Conservation (phyloP, 2,329 filamentous ascomycete species). For the Ascochyta fabae region DNA sequence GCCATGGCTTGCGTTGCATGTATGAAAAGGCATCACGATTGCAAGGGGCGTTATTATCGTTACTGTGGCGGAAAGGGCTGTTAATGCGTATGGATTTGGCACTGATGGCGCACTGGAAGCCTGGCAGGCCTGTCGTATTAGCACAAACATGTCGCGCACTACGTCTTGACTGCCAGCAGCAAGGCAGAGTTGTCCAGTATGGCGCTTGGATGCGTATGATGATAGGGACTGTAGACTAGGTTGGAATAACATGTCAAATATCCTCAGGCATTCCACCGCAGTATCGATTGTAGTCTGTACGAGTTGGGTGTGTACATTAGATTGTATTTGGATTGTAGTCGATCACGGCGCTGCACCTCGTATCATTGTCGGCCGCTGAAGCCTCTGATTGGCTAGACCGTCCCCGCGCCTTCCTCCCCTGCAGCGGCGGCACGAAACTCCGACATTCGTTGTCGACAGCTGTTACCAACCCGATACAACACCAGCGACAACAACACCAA, state of each 20-base stretch:
- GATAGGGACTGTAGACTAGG: conserved; percentile 6
- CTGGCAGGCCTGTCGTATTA: background rate
- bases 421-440: conserved; percentile 29
- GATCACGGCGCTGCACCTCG: background rate
- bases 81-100: background rate
- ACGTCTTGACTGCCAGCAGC: background rate
- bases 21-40: conserved; percentile 12
- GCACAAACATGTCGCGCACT: background rate
- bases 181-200: background rate
- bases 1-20: conserved; percentile 11
- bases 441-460: conserved; percentile 41
- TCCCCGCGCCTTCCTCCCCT: conserved; percentile 27
- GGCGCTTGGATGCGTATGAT: background rate
- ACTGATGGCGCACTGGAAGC: conserved; percentile 5
- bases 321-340: background rate
- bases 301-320: too few species aligned
- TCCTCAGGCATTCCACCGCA: background rate
- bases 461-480: conserved; percentile 29
- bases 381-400: conserved; percentile 26
- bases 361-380: conserved; percentile 3
- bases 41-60: conserved; percentile 16
- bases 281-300: too few species aligned
- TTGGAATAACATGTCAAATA: conserved; percentile 1
- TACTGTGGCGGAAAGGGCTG: conserved; percentile 1
- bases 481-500: conserved; percentile 10